phyloP scores from a whole-genome alignment of 495 filamentous ascomycete genomes.

The Neurospora tetraspora region DNA sequence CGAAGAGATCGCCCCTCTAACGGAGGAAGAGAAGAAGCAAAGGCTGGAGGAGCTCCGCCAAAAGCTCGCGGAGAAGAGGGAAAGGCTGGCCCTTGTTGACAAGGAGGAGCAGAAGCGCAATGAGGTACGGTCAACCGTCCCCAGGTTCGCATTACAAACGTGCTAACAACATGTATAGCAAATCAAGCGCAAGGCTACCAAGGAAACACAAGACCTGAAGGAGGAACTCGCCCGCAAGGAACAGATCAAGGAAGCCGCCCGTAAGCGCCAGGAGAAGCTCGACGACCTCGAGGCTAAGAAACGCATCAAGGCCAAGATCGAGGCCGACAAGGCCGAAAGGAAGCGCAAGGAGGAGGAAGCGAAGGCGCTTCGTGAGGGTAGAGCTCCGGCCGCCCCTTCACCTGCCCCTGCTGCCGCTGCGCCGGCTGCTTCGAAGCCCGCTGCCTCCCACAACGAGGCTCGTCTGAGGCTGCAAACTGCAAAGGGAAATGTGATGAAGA shows the following conservation, averaged over 20 bases:
- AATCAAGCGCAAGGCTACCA: constrained; percentile 76
- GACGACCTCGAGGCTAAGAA: constrained; percentile 82
- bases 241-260: constrained; percentile 76
- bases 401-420: constrained; percentile 24
- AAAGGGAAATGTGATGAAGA: constrained; percentile 68
- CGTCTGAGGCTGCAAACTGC: constrained; percentile 73
- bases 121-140: constrained; percentile 44
- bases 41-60: constrained; percentile 63
- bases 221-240: constrained; percentile 81
- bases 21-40: constrained; percentile 80
- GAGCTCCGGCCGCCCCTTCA: constrained; percentile 41
- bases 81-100: constrained; percentile 59
- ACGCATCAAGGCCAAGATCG: constrained; percentile 82
- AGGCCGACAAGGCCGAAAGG: constrained; percentile 79
- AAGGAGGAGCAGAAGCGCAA: constrained; percentile 82
- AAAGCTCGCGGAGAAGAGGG: constrained; percentile 64
- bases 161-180: constrained; percentile 40
- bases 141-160: background rate
- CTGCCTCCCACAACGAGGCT: constrained; percentile 58
- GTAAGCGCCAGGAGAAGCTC: constrained; percentile 76
- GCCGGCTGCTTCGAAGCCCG: constrained; percentile 22
- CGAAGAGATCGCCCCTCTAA: constrained; percentile 82
- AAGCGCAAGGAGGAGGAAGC: constrained; percentile 72
- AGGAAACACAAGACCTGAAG: constrained; percentile 68
- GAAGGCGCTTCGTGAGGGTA: constrained; percentile 73